Evolutionary conservation across 2,329 filamentous ascomycete species (phyloP), one percentile per base, ranked within the genome.

Genomic region (Ceratocystis smalleyi): DNA sequence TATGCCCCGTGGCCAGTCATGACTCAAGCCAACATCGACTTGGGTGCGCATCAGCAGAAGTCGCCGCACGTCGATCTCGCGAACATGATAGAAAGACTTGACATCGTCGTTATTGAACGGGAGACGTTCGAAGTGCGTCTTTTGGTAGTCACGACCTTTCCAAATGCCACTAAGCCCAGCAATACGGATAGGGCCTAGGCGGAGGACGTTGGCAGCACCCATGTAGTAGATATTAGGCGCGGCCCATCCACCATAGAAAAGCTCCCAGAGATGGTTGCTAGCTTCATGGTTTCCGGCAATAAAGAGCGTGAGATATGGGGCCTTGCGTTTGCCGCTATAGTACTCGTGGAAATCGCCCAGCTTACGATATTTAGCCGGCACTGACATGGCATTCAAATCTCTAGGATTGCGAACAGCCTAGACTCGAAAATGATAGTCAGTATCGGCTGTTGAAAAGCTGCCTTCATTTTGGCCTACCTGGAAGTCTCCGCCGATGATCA

Each of bases 221-320:
- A 97, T 81, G 75, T 96, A 99, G 78, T 96, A 99, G 68, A 99
- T 97, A 69, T 94, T 95, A 7, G 90, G 91, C 6, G 92, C 92
- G 5, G 90, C 94, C 94, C 94, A 99, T 61, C 94, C 94, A 62
- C 94, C 94, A 72, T 97, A 95, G 76, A 89, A 95, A 0, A 99
- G 81, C 75, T 99, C 94, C 78, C 86, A 94, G 4, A 96, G 78
- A 74, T 97, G 85, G 61, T 88, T 91, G 70, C 88, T 88, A 0
- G 94, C 92, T 76, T 99, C 94, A 71, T 99, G 94, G 72, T 99
- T 99, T 1, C 94, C 94, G 54, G 86, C 91, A 61, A 96, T 85
- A 75, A 97, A 97, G 55, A 97, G 78, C 17, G 94, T 99, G 57
- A 95, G 79, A 72, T 91, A 95, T 0, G 94, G 94, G 0, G 94